These are phyloP conservation scores for Dillenia turbinata DNA, from an alignment of 164 flowering plant species.

Conservation along the genomic window DNA sequence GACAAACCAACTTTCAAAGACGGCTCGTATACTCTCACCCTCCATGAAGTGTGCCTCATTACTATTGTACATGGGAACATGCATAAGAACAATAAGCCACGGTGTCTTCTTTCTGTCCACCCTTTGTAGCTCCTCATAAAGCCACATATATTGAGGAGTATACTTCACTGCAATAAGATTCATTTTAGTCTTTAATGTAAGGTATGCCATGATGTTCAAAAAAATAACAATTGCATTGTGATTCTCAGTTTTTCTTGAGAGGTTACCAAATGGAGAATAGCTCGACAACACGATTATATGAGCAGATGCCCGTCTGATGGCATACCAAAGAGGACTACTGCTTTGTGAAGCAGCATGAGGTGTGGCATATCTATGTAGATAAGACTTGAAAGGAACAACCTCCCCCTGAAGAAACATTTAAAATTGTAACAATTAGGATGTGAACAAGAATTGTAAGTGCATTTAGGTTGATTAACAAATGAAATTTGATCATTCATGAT, in stretches of 20 bases:
- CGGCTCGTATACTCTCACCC: slow-evolving; percentile 93
- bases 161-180: slow-evolving; percentile 62
- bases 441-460: too few species aligned
- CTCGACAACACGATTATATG: slow-evolving; percentile 91
- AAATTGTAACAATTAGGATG: too few species aligned
- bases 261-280: slow-evolving; percentile 91
- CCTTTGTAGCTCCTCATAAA: slow-evolving; percentile 48
- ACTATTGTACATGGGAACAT: slow-evolving; percentile 80
- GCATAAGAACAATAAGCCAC: slow-evolving; percentile 97
- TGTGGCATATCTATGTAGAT: slow-evolving; percentile 65
- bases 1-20: slow-evolving; percentile 72
- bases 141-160: slow-evolving; percentile 86
- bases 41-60: slow-evolving; percentile 90
- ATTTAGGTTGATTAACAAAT: too few species aligned
- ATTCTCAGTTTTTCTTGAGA: slow-evolving; percentile 1
- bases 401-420: slow-evolving; percentile 73
- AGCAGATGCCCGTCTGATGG: slow-evolving; percentile 88
- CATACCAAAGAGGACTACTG: slow-evolving; percentile 90
- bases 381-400: slow-evolving; percentile 65
- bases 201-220: background rate
- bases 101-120: slow-evolving; percentile 92
- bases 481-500: too few species aligned
- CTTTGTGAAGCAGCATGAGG: slow-evolving; percentile 67
- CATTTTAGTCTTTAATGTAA: slow-evolving; percentile 8
- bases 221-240: background rate